Evolutionary conservation across 2,329 filamentous ascomycete species (phyloP).

Genomic region (Hypoxylon sp.): DNA sequence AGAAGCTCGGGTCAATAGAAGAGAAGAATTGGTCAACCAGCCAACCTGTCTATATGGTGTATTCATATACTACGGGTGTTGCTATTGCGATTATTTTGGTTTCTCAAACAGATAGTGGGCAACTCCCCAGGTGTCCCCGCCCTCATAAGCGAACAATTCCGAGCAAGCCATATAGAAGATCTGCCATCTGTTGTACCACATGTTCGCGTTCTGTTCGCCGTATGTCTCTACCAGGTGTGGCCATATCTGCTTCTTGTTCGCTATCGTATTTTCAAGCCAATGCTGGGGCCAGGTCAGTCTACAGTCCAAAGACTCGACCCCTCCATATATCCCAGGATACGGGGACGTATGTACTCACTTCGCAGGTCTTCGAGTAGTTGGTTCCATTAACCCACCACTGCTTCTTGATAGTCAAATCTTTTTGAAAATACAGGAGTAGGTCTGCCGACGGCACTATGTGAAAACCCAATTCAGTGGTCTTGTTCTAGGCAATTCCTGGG

Average conservation of each 20-base stretch:
- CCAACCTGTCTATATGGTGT: conserved; percentile 33
- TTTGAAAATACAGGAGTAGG: conserved; percentile 76
- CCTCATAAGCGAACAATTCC: conserved; percentile 76
- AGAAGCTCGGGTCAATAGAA: conserved; percentile 25
- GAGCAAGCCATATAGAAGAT: conserved; percentile 81
- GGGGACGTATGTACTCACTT: conserved; percentile 60
- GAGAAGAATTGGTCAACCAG: conserved; percentile 27
- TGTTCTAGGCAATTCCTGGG: background rate
- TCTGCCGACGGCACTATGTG: conserved; percentile 72
- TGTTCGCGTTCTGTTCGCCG: conserved; percentile 69
- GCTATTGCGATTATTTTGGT: conserved; percentile 42
- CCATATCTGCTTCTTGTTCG: conserved; percentile 73
- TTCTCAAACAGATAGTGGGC: conserved; percentile 78
- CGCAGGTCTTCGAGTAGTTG: conserved; percentile 79
- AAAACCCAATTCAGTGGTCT: conserved; percentile 17
- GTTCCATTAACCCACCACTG: conserved; percentile 81
- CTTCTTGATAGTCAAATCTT: conserved; percentile 69
- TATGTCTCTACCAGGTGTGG: conserved; percentile 76
- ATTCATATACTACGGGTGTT: conserved; percentile 33
- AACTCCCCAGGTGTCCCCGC: conserved; percentile 78
- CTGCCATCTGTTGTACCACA: conserved; percentile 80
- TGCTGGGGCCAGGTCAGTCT: conserved; percentile 58
- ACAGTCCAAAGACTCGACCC: background rate
- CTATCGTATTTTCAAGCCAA: conserved; percentile 73
- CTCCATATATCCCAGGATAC: background rate